Base-by-base conservation (phyloP, 768 basidiomycete species). In the Suillus spraguei region DNA sequence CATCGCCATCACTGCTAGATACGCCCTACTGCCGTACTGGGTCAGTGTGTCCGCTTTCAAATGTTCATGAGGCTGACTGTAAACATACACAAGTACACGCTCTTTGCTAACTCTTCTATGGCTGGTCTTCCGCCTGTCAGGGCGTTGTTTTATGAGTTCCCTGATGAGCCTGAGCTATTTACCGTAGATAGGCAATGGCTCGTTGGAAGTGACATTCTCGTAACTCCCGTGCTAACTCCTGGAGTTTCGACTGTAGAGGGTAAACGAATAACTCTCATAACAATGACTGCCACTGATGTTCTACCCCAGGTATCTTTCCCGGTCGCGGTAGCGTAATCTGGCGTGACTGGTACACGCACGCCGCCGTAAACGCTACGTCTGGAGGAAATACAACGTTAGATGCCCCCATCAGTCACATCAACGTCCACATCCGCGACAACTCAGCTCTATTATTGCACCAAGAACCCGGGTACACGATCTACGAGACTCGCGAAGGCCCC, bases 81-180 rank as follows among this genome's bases (percentile, higher is more conserved):
- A n/a, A 24, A n/a, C 2, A 59, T 42, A 59, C 63, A 17, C 60
- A 61, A 90, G 90, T 91, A 90, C 70, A 87, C 89, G 0, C 80
- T 90, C 14, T 91, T 92, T 67, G 88, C 88, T 7, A 87, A 90
- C 61, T 80, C 89, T 5, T 90, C 89, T 7, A 77, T 76, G 4
- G 70, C 71, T 41, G 91, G 90, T 3, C 86, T 89, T 4, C 91
- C 92, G 5, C 88, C 88, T 13, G 77, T 94, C 44, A 85, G 87
- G 42, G 87, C 92, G 6, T 79, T 93, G 38, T 92, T 91, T 81
- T 92, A 83, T 69, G 88, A 92, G 71, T 93, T 91, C 78, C 88
- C 89, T 0, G 76, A 88, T 47, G 86, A 91, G 65, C 83, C 86
- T 0, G 87, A 88, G 64, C 72, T 88, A 2, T 87, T 88, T 63